Evolutionary conservation across 805 yeast genomes (phyloP).

Genomic region (Ogataea trehaloabstinens): DNA sequence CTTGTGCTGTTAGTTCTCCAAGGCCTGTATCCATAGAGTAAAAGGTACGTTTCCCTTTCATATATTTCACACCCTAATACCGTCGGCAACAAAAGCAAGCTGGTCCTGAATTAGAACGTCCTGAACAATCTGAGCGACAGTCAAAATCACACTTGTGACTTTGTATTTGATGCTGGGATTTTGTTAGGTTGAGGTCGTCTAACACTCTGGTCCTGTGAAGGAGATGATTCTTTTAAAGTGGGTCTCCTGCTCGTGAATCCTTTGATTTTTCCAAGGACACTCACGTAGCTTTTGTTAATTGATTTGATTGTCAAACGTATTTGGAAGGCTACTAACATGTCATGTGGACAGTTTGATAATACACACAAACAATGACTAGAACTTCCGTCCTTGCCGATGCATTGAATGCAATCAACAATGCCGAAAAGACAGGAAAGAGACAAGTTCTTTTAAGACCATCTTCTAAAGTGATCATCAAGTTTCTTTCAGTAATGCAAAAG

Average conservation of each 20-base stretch:
- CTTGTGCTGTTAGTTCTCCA: too few relatives aligned
- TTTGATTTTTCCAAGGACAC: constrained; percentile 35
- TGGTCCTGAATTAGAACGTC: background rate
- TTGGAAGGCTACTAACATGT: constrained; percentile 30
- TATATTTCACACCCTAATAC: constrained; percentile 2
- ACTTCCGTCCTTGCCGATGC: constrained; percentile 99
- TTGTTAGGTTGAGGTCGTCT: background rate
- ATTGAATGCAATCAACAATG: constrained; percentile 96
- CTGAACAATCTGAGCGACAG: constrained; percentile 1
- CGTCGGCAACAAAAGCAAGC: constrained; percentile 3
- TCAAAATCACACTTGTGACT: background rate
- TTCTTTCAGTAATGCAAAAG: constrained; percentile 95
- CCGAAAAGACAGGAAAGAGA: constrained; percentile 99
- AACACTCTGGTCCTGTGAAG: constrained; percentile 1
- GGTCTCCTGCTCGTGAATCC: constrained; percentile 44
- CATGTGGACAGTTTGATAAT: too few relatives aligned
- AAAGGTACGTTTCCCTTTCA: too few relatives aligned
- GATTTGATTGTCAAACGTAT: constrained; percentile 20
- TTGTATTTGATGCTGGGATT: background rate
- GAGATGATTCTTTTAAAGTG: background rate
- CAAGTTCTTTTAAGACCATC: constrained; percentile 98
- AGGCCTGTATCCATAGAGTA: too few relatives aligned
- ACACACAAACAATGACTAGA: constrained; percentile 97
- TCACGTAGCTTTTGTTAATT: constrained; percentile 41
- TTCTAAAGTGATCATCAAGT: constrained; percentile 96